A percentile compares a stretch with the other conserved stretches of the same genome.
These are phyloP conservation scores for Ascochyta rabiei DNA, from an alignment of 2,329 filamentous ascomycete species.

Conservation along the genomic window DNA sequence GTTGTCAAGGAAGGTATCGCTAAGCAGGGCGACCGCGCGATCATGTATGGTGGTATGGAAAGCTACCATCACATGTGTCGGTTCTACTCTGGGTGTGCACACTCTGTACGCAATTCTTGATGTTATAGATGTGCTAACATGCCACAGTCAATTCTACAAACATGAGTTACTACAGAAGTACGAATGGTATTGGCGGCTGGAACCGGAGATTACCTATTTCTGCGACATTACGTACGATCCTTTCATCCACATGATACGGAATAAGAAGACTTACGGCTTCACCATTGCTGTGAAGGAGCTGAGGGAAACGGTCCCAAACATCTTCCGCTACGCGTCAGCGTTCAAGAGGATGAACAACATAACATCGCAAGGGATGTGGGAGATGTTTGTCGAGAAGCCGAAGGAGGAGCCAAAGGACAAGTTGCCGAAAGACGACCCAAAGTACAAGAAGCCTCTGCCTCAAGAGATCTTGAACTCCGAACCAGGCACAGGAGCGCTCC, in stretches of 20 bases:
- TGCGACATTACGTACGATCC: slow-evolving; percentile 99
- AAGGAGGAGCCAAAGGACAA: slow-evolving; percentile 63
- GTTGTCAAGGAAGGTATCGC: slow-evolving; percentile 94
- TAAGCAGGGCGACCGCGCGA: slow-evolving; percentile 94
- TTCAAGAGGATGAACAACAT: slow-evolving; percentile 94
- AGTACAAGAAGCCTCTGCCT: slow-evolving; percentile 71
- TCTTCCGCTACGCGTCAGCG: slow-evolving; percentile 97
- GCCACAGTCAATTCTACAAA: slow-evolving; percentile 86
- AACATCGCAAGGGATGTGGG: slow-evolving; percentile 91
- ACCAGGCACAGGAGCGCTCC: slow-evolving; percentile 70
- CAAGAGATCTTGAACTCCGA: slow-evolving; percentile 82
- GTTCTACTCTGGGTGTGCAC: slow-evolving; percentile 90
- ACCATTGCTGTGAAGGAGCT: slow-evolving; percentile 99
- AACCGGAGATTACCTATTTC: slow-evolving; percentile 99
- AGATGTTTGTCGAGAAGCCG: slow-evolving; percentile 91
- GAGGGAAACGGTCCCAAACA: slow-evolving; percentile 96
- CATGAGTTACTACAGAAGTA: slow-evolving; percentile 94
- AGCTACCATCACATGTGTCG: slow-evolving; percentile 99
- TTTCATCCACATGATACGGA: slow-evolving; percentile 90
- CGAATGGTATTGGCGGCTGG: slow-evolving; percentile 99
- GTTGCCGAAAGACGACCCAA: slow-evolving; percentile 65
- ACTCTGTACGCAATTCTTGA: background rate
- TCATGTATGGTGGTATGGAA: slow-evolving; percentile 99
- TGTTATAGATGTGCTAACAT: slow-evolving; percentile 17
- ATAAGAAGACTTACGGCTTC: slow-evolving; percentile 98